Evolutionary conservation across 2,329 filamentous ascomycete species (phyloP).

Genomic region (Colletotrichum theobromicola): DNA sequence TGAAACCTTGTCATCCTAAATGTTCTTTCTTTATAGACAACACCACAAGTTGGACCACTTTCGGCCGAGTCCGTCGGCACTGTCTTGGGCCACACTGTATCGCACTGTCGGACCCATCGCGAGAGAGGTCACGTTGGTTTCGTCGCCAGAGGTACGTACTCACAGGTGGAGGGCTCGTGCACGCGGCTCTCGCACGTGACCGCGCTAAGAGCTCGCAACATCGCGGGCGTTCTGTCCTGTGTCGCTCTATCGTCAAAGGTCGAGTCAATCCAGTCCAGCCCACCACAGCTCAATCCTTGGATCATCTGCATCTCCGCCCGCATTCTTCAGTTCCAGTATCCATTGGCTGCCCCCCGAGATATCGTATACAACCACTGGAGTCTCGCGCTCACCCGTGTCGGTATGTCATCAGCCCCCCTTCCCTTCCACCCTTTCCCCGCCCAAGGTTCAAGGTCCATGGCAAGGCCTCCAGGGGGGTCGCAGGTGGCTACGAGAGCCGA

Average conservation of each 20-base stretch:
- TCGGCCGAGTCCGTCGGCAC: neutral
- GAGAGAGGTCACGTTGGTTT: neutral
- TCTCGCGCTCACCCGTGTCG: conserved; percentile 38
- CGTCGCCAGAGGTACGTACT: neutral
- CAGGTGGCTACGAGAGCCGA: neutral
- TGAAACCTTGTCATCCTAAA: neutral
- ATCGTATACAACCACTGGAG: conserved; percentile 24
- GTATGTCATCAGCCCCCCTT: conserved; percentile 31
- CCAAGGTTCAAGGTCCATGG: neutral
- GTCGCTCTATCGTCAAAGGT: conserved; percentile 15
- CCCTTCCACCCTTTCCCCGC: conserved; percentile 20
- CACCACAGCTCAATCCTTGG: conserved; percentile 21
- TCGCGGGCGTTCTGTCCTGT: conserved; percentile 19
- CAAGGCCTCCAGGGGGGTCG: neutral
- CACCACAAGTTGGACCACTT: neutral
- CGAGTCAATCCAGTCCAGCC: conserved; percentile 15
- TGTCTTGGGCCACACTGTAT: neutral
- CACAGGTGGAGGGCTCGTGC: neutral
- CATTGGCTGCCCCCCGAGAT: conserved; percentile 40
- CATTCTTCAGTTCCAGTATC: conserved; percentile 44
- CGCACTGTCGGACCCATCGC: neutral
- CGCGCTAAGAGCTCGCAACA: conserved; percentile 21
- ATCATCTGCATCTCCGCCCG: conserved; percentile 36
- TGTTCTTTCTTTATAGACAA: neutral
- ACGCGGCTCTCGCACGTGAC: conserved; percentile 15